phyloP scores from a whole-genome alignment of 2,329 filamentous ascomycete genomes.

The Botrytis tulipae region DNA sequence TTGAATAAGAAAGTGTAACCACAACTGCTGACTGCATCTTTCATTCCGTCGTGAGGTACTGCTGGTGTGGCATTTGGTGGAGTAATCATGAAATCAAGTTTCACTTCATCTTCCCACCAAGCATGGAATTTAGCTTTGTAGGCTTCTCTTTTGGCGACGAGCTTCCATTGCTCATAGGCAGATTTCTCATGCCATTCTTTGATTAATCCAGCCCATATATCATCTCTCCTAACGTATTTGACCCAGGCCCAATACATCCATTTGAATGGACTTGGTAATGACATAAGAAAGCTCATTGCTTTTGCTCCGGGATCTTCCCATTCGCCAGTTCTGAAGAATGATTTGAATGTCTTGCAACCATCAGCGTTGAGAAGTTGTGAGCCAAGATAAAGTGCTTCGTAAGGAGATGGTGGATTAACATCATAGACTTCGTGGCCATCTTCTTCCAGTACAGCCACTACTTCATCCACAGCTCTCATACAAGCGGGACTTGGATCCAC shows the following conservation, averaged over 20 bases:
- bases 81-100: conserved; percentile 75
- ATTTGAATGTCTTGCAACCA: conserved; percentile 76
- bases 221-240: conserved; percentile 75
- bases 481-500: conserved; percentile 87
- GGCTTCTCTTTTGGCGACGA: conserved; percentile 72
- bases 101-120: conserved; percentile 75
- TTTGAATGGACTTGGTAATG: conserved; percentile 69
- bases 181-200: conserved; percentile 71
- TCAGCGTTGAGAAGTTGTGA: conserved; percentile 82
- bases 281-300: conserved; percentile 73
- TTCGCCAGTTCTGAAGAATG: conserved; percentile 74
- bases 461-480: conserved; percentile 68
- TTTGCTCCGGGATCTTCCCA: conserved; percentile 74
- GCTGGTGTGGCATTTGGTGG: conserved; percentile 90
- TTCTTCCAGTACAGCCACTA: conserved; percentile 63
- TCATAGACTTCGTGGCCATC: conserved; percentile 75
- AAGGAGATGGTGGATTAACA: conserved; percentile 66
- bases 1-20: conserved; percentile 96
- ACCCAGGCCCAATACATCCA: conserved; percentile 88
- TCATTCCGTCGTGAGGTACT: conserved; percentile 83
- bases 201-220: conserved; percentile 75
- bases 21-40: conserved; percentile 78
- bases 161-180: conserved; percentile 77
- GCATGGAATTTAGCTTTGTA: conserved; percentile 78
- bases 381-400: conserved; percentile 72